These are phyloP conservation scores for Cryphonectria naterciae DNA, from an alignment of 2,329 filamentous ascomycete genomes.

Conservation along the genomic window DNA sequence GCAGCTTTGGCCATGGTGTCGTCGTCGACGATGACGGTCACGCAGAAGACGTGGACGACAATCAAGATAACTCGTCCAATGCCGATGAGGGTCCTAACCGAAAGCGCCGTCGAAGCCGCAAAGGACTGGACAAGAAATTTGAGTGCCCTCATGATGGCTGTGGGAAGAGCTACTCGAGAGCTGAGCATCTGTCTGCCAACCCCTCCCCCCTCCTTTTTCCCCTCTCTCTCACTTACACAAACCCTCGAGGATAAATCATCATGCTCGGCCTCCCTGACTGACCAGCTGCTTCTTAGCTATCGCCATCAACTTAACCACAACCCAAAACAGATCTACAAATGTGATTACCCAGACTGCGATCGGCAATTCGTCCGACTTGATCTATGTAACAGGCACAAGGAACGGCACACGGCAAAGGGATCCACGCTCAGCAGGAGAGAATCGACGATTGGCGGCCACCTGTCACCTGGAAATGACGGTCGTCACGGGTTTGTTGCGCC, in stretches of 20 bases:
- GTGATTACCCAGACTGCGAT: conserved; percentile 88
- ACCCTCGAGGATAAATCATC: background rate
- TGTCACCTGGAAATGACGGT: conserved; percentile 47
- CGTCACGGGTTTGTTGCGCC: conserved; percentile 46
- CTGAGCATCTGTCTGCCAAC: conserved; percentile 81
- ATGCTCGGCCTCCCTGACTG: background rate
- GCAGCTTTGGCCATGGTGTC: conserved; percentile 41
- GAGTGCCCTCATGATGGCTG: conserved; percentile 85
- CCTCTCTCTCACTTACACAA: background rate
- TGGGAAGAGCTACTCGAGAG: conserved; percentile 93
- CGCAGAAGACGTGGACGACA: conserved; percentile 42
- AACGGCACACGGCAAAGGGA: conserved; percentile 79
- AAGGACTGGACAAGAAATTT: conserved; percentile 79
- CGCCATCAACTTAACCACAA: conserved; percentile 95
- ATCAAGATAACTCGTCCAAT: conserved; percentile 54
- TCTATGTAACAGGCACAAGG: conserved; percentile 82
- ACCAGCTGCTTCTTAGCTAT: conserved; percentile 54
- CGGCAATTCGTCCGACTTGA: conserved; percentile 93
- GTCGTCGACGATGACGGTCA: conserved; percentile 41
- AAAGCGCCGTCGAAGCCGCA: conserved; percentile 73
- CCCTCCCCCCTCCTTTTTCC: too few species aligned
- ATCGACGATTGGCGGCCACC: conserved; percentile 59
- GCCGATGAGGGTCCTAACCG: conserved; percentile 55
- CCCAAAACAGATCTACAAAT: conserved; percentile 92
- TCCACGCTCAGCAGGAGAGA: conserved; percentile 78